A percentile compares a stretch with the other conserved stretches of the same genome.
phyloP scores from a whole-genome alignment of 768 basidiomycete species.

The Podaxis rugospora region DNA sequence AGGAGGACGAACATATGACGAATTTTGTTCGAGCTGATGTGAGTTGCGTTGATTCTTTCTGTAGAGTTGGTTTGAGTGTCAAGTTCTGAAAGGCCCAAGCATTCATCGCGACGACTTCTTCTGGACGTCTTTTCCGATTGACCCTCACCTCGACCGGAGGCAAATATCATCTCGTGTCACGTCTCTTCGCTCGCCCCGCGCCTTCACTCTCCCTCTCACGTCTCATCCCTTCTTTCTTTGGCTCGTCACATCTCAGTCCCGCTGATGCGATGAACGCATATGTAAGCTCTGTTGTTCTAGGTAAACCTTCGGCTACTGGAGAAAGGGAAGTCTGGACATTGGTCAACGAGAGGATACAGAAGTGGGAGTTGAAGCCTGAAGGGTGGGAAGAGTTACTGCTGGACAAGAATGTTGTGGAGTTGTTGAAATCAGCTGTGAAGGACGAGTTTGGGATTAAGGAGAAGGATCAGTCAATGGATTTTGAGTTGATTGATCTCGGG shows the following conservation, averaged over 20 bases:
- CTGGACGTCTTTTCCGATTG: conserved; percentile 62
- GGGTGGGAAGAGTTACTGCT: conserved; percentile 65
- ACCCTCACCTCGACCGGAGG: conserved; percentile 64
- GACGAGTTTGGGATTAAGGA: conserved; percentile 33
- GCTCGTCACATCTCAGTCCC: conserved; percentile 34
- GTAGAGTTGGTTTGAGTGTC: conserved; percentile 2
- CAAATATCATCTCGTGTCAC: conserved; percentile 55
- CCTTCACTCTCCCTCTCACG: conserved; percentile 38
- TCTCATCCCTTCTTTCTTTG: conserved; percentile 39
- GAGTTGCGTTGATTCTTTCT: conserved; percentile 21
- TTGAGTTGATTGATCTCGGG: conserved; percentile 71
- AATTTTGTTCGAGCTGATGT: conserved; percentile 66
- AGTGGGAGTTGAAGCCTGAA: conserved; percentile 63
- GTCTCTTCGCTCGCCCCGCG: conserved; percentile 55
- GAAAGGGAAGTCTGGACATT: conserved; percentile 64
- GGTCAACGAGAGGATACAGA: conserved; percentile 63
- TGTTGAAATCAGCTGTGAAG: conserved; percentile 45
- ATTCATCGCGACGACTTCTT: conserved; percentile 65
- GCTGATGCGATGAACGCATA: conserved; percentile 40
- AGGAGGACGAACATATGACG: conserved; percentile 55
- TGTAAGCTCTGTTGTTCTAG: conserved; percentile 59
- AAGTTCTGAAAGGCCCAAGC: conserved; percentile 45
- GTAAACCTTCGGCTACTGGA: conserved; percentile 33
- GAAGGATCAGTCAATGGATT: conserved; percentile 49
- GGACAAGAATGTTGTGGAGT: conserved; percentile 51